Evolutionary conservation across 306 rosid species (phyloP).

Genomic region (Citrullus colocynthis): DNA sequence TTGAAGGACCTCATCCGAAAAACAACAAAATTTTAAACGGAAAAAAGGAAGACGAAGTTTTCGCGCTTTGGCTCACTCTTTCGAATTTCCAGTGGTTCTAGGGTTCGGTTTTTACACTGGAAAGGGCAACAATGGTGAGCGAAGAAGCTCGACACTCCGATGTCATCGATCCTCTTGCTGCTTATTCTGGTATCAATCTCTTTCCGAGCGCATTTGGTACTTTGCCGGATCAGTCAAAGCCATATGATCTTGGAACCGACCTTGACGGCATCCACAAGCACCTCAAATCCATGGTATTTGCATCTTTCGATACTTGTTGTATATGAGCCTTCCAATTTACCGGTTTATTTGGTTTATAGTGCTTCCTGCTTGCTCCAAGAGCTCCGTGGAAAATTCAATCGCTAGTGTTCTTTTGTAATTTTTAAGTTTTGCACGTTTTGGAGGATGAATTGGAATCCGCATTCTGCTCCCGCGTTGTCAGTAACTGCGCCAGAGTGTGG

Average conservation of each 20-base stretch:
- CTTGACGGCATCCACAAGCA: conserved; percentile 35
- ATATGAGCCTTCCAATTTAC: background rate
- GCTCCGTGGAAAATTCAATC: background rate
- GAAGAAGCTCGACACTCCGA: conserved; percentile 14
- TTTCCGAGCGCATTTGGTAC: conserved; percentile 19
- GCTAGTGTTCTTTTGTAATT: background rate
- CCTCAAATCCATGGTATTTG: conserved; percentile 47
- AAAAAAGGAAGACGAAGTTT: background rate
- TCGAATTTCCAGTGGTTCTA: conserved; percentile 1
- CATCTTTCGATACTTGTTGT: background rate
- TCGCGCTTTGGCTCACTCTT: background rate
- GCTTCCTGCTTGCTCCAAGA: background rate
- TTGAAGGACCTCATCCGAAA: conserved; percentile 3
- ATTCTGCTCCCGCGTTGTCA: background rate
- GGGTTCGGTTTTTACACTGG: background rate
- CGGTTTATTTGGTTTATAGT: background rate
- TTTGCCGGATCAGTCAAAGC: conserved; percentile 14
- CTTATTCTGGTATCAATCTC: conserved; percentile 42
- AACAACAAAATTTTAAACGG: background rate
- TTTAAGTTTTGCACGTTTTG: background rate
- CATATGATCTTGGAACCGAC: conserved; percentile 21
- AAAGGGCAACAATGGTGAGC: conserved; percentile 20
- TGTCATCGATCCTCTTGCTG: conserved; percentile 38
- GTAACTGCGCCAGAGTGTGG: background rate
- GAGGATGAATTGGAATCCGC: background rate